Evolutionary conservation across 2,329 filamentous ascomycete genomes (phyloP).

Genomic region (Ophiostoma tasmaniense): DNA sequence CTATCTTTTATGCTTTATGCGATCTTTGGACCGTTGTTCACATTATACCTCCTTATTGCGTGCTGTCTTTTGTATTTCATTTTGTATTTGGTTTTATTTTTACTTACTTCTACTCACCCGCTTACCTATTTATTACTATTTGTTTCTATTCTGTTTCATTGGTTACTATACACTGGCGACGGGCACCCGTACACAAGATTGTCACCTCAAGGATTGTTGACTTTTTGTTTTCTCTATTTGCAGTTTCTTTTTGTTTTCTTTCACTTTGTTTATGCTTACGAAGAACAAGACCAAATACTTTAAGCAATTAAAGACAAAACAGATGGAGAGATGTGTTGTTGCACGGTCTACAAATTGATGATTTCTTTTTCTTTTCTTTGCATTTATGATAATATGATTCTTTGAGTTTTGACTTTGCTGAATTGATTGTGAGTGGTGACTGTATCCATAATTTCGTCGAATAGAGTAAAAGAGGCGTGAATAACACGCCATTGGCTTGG

Average conservation of each 20-base stretch:
- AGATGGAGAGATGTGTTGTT: not conserved
- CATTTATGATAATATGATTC: too few relatives aligned
- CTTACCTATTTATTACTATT: not conserved
- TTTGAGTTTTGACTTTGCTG: not conserved
- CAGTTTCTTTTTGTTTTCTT: not conserved
- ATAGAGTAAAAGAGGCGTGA: not conserved
- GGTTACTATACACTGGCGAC: not conserved
- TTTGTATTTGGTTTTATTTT: not conserved
- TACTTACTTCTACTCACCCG: not conserved
- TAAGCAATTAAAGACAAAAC: conserved; percentile 1
- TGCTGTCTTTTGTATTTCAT: not conserved
- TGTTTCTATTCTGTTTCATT: not conserved
- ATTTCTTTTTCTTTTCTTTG: not conserved
- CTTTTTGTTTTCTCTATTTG: not conserved
- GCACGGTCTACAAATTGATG: not conserved
- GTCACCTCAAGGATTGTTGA: conserved; percentile 6
- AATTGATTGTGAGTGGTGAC: not conserved
- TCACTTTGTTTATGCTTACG: not conserved
- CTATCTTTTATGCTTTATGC: not conserved
- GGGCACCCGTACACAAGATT: conserved; percentile 11
- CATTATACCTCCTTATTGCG: conserved; percentile 3
- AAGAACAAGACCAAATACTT: not conserved
- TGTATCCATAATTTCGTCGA: not conserved
- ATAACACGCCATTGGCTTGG: not conserved
- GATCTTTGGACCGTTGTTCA: conserved; percentile 1